Evolutionary conservation across 176 grass and related monocot species (phyloP).

Genomic region (Thinopyrum elongatum): DNA sequence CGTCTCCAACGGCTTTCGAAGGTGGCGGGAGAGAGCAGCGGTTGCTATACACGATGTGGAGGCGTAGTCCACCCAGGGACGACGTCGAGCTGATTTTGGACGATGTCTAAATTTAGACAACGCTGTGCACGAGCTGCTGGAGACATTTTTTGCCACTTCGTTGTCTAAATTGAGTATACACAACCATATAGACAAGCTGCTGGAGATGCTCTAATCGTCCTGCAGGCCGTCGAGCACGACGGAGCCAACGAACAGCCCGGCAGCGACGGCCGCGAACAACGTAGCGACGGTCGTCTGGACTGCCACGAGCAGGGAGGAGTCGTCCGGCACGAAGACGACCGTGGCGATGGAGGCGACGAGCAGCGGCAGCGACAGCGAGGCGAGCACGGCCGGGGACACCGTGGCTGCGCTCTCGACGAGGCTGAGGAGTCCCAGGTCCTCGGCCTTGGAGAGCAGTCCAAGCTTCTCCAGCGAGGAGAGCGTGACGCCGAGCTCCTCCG

Average conservation of each 20-base stretch:
- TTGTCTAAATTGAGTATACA: no score
- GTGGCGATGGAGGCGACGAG: conserved; percentile 65
- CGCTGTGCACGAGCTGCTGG: no score
- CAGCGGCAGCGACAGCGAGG: conserved; percentile 82
- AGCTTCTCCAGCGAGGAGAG: conserved; percentile 81
- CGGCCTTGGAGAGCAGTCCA: conserved; percentile 80
- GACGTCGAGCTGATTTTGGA: no score
- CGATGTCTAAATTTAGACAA: no score
- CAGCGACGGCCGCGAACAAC: conserved; percentile 44
- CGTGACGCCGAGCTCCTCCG: conserved; percentile 80
- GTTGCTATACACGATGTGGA: no score
- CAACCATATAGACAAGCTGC: no score
- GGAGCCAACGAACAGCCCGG: conserved; percentile 72
- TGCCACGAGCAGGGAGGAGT: conserved; percentile 66
- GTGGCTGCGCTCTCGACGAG: conserved; percentile 68
- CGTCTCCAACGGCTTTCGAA: no score
- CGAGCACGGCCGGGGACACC: conserved; percentile 66
- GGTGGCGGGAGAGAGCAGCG: no score
- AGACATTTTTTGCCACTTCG: no score
- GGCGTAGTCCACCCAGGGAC: no score
- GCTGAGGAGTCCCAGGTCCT: conserved; percentile 95
- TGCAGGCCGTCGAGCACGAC: conserved; percentile 84
- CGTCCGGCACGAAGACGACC: conserved; percentile 80
- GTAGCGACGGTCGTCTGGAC: conserved; percentile 54
- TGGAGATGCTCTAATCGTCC: conserved; percentile 45